Conservation (phyloP, 441 rosid genomes). For the Aleurites moluccanus region DNA sequence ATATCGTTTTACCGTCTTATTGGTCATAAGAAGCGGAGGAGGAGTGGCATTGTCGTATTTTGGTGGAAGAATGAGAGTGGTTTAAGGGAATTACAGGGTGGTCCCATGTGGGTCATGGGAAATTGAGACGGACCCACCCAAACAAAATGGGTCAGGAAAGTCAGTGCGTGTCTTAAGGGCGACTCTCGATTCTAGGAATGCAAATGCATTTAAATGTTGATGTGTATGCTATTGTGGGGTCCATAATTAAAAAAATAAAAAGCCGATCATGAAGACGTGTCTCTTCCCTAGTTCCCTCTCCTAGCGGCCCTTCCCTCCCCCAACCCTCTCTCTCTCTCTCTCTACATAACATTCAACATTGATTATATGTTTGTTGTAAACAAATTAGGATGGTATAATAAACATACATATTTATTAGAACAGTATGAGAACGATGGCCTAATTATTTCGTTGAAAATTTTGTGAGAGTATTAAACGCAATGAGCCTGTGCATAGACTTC, state of each 20-base stretch:
- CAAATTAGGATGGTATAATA: too few relatives aligned
- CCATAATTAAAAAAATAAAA: constrained; percentile 6
- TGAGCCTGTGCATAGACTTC: too few relatives aligned
- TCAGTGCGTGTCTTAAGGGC: constrained; percentile 52
- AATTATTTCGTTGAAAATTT: neutral
- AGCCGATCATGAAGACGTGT: constrained; percentile 23
- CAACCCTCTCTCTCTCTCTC: too few relatives aligned
- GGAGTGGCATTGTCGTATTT: constrained; percentile 10
- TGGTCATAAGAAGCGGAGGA: neutral
- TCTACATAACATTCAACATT: too few relatives aligned
- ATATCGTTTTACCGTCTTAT: neutral
- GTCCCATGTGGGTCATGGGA: constrained; percentile 39
- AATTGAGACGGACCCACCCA: constrained; percentile 41
- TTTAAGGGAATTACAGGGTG: constrained; percentile 29
- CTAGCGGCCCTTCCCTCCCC: too few relatives aligned
- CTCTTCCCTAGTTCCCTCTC: constrained; percentile 22
- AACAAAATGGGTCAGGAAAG: constrained; percentile 35
- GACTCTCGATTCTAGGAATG: constrained; percentile 39
- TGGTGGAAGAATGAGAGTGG: neutral
- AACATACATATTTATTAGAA: neutral
- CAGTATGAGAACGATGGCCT: neutral
- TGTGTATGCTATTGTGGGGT: constrained; percentile 21
- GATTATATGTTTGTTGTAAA: too few relatives aligned
- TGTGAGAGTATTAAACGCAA: too few relatives aligned
- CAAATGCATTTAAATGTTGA: constrained; percentile 27